Percentiles rank a stretch among this genome's conserved stretches.
These are phyloP conservation scores for Saccharomycopsis microspora DNA, from an alignment of 805 yeast genomes.

Conservation along the genomic window DNA sequence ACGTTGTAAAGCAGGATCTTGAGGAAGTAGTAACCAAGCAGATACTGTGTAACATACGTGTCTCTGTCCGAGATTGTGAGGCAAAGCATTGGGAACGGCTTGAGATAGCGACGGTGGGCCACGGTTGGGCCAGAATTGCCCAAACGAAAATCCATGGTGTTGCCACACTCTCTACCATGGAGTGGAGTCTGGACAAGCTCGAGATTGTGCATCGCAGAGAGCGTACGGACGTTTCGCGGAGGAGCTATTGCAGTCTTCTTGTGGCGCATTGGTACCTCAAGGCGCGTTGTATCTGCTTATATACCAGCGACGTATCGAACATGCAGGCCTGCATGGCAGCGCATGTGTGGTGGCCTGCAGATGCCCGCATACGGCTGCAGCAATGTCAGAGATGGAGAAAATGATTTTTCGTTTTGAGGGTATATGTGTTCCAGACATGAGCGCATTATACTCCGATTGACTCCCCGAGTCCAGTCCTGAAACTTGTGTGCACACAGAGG, in stretches of 20 bases:
- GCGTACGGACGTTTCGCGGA: not conserved
- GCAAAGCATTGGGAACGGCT: constrained; percentile 4
- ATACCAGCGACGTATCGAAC: not conserved
- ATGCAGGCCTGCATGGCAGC: no score
- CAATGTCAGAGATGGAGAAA: no score
- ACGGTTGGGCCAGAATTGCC: not conserved
- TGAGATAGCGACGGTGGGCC: constrained; percentile 6
- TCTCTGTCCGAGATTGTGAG: not conserved
- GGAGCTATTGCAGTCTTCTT: constrained; percentile 5
- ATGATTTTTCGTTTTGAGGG: no score
- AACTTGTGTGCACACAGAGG: no score
- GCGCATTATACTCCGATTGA: no score
- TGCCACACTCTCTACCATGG: constrained; percentile 11
- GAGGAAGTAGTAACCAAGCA: constrained; percentile 4
- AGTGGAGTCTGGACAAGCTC: constrained; percentile 4
- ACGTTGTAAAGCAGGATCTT: constrained; percentile 3
- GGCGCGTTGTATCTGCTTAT: not conserved
- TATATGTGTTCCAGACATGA: no score
- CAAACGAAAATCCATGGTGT: not conserved
- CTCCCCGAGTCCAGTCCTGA: no score
- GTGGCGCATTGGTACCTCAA: constrained; percentile 3
- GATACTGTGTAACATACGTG: not conserved
- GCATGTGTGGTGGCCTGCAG: no score
- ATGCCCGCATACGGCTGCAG: no score
- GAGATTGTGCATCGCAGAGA: not conserved